Conservation (phyloP, 2,329 filamentous ascomycete species). For the Didymella pinodella region DNA sequence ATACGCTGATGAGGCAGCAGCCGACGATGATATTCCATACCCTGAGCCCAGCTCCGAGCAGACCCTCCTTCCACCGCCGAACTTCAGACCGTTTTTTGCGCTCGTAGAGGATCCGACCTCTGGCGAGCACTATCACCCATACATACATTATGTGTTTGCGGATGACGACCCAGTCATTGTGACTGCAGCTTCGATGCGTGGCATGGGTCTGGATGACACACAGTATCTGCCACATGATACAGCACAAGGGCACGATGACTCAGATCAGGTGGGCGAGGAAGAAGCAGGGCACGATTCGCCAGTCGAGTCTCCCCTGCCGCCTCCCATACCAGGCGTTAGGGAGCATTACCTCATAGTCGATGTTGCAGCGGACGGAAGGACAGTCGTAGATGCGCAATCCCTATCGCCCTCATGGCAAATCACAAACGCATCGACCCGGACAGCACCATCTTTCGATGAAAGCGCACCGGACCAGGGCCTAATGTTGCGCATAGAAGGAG, state of each 20-base stretch:
- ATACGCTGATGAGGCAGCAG: constrained; percentile 31
- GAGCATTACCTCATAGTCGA: constrained; percentile 68
- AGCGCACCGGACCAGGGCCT: constrained; percentile 55
- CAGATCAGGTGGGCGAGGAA: constrained; percentile 31
- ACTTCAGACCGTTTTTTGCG: constrained; percentile 84
- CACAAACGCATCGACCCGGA: constrained; percentile 60
- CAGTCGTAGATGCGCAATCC: constrained; percentile 73
- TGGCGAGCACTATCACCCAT: constrained; percentile 80
- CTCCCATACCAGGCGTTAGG: constrained; percentile 55
- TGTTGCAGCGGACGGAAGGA: constrained; percentile 55
- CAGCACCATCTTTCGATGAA: constrained; percentile 70
- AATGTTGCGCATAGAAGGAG: constrained; percentile 70
- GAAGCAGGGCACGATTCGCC: constrained; percentile 35
- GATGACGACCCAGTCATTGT: constrained; percentile 87
- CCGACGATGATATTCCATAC: constrained; percentile 46
- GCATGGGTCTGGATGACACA: constrained; percentile 58
- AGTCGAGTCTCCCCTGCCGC: constrained; percentile 55
- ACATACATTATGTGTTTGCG: constrained; percentile 89
- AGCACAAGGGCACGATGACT: constrained; percentile 30
- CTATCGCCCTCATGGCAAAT: constrained; percentile 78
- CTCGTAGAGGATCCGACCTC: constrained; percentile 79
- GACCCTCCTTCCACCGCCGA: constrained; percentile 52
- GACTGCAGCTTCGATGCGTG: constrained; percentile 68
- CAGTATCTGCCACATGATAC: constrained; percentile 46
- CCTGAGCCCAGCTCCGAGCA: constrained; percentile 45